Conservation (phyloP, 2,329 filamentous ascomycete species). For the Pseudogymnoascus sp. region DNA sequence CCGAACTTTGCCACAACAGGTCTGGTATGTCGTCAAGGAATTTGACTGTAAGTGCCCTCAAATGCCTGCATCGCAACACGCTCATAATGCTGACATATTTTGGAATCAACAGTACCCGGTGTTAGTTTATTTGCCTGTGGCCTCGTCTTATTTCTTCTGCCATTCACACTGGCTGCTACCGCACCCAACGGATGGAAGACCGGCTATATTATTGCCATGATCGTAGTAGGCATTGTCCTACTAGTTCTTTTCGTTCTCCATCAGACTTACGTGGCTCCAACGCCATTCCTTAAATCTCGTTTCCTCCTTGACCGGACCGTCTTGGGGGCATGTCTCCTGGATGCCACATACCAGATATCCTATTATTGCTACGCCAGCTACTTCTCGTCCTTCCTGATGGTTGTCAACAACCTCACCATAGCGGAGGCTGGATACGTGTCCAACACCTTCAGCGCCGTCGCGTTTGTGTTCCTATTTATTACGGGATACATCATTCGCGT, state of each 20-base stretch:
- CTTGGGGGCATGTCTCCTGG: slow-evolving; percentile 22
- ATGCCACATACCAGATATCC: slow-evolving; percentile 11
- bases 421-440: slow-evolving; percentile 21
- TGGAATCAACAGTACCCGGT: slow-evolving; percentile 29
- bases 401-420: slow-evolving; percentile 22
- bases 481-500: slow-evolving; percentile 39
- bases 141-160: slow-evolving; percentile 45
- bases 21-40: slow-evolving; percentile 29
- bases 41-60: slow-evolving; percentile 27
- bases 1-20: slow-evolving; percentile 16
- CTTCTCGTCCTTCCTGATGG: slow-evolving; percentile 15
- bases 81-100: neutral
- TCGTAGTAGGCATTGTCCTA: slow-evolving; percentile 37
- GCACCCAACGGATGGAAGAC: slow-evolving; percentile 37
- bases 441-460: slow-evolving; percentile 36
- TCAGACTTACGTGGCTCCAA: slow-evolving; percentile 37
- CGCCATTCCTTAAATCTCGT: slow-evolving; percentile 35
- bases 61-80: neutral
- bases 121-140: slow-evolving; percentile 39
- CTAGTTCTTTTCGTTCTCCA: slow-evolving; percentile 31
- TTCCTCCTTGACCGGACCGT: slow-evolving; percentile 27
- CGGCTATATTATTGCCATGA: slow-evolving; percentile 38
- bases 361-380: slow-evolving; percentile 9
- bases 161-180: slow-evolving; percentile 43
- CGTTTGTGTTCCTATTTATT: slow-evolving; percentile 35